Evolutionary conservation across 257 asterid species (phyloP), one percentile per base, ranked within the genome.

Genomic region (Ballota nigra): DNA sequence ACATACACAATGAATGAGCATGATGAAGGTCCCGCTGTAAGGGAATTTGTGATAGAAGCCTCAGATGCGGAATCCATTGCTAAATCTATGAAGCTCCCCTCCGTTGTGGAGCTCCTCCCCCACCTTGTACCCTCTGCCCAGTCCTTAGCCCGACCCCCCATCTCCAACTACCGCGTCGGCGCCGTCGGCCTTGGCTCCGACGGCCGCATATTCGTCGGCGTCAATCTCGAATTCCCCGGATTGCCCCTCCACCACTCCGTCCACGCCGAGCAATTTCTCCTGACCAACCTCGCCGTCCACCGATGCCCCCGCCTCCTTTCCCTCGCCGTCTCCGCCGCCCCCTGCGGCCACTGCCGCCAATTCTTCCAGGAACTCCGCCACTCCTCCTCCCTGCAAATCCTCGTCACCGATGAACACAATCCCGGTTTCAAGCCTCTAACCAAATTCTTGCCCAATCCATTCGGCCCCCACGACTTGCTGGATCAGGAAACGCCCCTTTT

Each of bases 301-400:
- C 60, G 85, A 40, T 88, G 93, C 66, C 90, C 89, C 6, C 63
- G 81, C 40, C 90, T 90, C 73, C 51, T 77, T 4, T 66, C 83
- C 36, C 60, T 92, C 72, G 93, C 98, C 68, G 98, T 92, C 59
- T 90, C 98, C 59, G 91, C 95, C 18, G 95, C 95, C 64, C 98
- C 98, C 8, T 92, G 98, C 73, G 98, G 98, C 60, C 98, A 92
- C 91, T 90, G 98, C 81, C 95, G 98, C 70, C 97, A 92, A 76
- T 92, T 92, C 82, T 61, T 87, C 38, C 98, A 92, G 77, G 98
- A 93, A 33, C 86, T 88, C 69, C 92, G 97, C 11, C 66, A 85
- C 74, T 63, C 96, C 52, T 74, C 87, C 23, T 29, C 82, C 65
- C 82, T 90, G 24, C 73, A 81, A 74, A 77, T 91, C 83, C 84